phyloP scores from a whole-genome alignment of 1,139 yeast species.

The Saccharomyces hybrid region DNA sequence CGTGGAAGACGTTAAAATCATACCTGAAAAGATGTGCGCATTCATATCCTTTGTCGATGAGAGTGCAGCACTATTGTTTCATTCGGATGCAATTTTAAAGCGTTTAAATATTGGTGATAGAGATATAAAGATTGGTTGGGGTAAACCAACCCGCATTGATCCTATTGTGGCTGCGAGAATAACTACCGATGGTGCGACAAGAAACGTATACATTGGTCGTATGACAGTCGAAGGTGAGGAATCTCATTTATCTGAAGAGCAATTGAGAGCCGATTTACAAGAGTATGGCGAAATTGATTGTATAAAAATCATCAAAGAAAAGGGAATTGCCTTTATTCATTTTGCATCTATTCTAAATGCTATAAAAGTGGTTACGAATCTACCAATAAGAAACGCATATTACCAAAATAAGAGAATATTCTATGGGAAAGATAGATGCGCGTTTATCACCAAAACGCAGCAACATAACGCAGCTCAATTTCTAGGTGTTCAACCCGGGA shows the following conservation, averaged over 20 bases:
- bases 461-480: conserved; percentile 97
- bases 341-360: conserved; percentile 80
- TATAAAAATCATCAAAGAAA: conserved; percentile 64
- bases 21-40: conserved; percentile 49
- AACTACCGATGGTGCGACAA: conserved; percentile 79
- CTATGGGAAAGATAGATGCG: conserved; percentile 86
- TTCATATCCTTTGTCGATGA: conserved; percentile 48
- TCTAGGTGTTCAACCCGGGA: conserved; percentile 73
- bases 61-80: conserved; percentile 47
- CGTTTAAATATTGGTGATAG: conserved; percentile 44
- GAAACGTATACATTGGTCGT: conserved; percentile 80
- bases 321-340: conserved; percentile 79
- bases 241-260: conserved; percentile 44
- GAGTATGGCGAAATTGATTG: conserved; percentile 79
- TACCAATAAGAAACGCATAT: conserved; percentile 47
- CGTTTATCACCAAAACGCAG: conserved; percentile 80
- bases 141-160: conserved; percentile 58
- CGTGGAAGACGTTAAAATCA: conserved; percentile 57
- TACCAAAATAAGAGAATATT: conserved; percentile 61
- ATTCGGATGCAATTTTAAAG: conserved; percentile 50
- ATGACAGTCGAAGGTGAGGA: conserved; percentile 11
- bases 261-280: conserved; percentile 55
- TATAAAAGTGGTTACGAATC: conserved; percentile 68
- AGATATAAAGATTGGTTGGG: conserved; percentile 70
- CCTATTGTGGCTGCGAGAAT: conserved; percentile 68